phyloP scores from a whole-genome alignment of 1,284 basidiomycete genomes.

The Meira nashicola region DNA sequence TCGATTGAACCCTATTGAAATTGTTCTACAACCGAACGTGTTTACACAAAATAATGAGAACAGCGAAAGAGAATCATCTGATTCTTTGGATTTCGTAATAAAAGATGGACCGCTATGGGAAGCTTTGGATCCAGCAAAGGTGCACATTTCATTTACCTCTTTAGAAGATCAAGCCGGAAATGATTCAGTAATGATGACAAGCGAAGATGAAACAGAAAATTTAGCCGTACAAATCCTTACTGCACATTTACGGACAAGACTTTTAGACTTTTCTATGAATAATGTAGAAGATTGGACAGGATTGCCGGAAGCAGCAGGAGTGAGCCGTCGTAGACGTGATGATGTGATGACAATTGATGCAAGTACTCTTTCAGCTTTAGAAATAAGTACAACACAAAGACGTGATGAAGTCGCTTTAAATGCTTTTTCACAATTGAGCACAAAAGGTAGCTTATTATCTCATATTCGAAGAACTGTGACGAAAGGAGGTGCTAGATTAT shows the following conservation, averaged over 20 bases:
- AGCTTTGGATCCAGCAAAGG: slow-evolving; percentile 7
- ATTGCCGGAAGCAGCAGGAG: not conserved
- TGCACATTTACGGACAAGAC: slow-evolving; percentile 38
- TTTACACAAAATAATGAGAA: slow-evolving; percentile 4
- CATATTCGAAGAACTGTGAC: slow-evolving; percentile 46
- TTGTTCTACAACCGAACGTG: slow-evolving; percentile 26
- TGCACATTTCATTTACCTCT: slow-evolving; percentile 21
- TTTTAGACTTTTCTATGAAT: slow-evolving; percentile 22
- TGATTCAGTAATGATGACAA: not conserved
- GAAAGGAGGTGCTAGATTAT: slow-evolving; percentile 40
- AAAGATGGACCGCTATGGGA: slow-evolving; percentile 1
- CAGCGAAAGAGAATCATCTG: not conserved
- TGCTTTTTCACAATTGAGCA: slow-evolving; percentile 15
- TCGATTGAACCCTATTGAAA: slow-evolving; percentile 37
- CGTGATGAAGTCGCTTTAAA: slow-evolving; percentile 13
- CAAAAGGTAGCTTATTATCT: slow-evolving; percentile 38
- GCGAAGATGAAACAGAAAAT: slow-evolving; percentile 17
- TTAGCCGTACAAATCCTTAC: slow-evolving; percentile 32
- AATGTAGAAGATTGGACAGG: slow-evolving; percentile 4
- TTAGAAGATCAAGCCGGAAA: not conserved
- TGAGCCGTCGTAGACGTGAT: not conserved
- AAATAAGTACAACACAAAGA: slow-evolving; percentile 30
- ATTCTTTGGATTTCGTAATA: not conserved
- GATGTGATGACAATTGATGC: slow-evolving; percentile 46
- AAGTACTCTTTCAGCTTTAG: slow-evolving; percentile 44